Conservation (phyloP, 306 rosid genomes). For the Benincasa hispida region DNA sequence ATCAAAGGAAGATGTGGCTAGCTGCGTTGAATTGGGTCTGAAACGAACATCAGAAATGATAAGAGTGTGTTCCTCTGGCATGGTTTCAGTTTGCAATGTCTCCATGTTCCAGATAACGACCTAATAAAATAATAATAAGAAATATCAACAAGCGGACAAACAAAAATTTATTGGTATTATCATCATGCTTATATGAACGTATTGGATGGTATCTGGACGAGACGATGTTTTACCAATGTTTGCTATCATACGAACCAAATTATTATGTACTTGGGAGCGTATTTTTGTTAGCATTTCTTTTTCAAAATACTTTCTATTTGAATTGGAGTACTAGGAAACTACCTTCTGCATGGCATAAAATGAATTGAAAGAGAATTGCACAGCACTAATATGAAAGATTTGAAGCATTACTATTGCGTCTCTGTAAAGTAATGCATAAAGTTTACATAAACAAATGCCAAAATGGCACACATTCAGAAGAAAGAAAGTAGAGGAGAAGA, state of each 20-base stretch:
- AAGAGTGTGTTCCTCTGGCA: conserved; percentile 50
- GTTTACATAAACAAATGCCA: background rate
- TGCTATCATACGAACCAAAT: background rate
- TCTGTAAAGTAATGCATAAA: background rate
- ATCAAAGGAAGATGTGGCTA: conserved; percentile 92
- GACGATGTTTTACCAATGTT: background rate
- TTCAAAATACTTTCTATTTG: background rate
- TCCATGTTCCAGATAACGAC: conserved; percentile 92
- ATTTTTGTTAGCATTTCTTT: background rate
- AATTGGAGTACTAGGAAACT: background rate
- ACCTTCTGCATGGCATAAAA: background rate
- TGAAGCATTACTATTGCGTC: background rate
- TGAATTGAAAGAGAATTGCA: background rate
- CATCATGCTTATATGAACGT: background rate
- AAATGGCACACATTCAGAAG: background rate
- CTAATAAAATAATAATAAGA: conserved; percentile 35
- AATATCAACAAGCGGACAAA: background rate
- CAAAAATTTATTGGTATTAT: background rate
- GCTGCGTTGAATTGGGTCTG: conserved; percentile 83
- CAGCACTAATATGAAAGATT: background rate
- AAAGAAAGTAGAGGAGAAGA: background rate
- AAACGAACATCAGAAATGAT: conserved; percentile 86
- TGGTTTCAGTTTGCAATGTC: conserved; percentile 65
- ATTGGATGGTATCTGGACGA: background rate
- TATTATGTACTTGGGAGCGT: background rate